These are phyloP conservation scores for Coprinopsis sp. DNA, from an alignment of 768 basidiomycete genomes.

Conservation along the genomic window DNA sequence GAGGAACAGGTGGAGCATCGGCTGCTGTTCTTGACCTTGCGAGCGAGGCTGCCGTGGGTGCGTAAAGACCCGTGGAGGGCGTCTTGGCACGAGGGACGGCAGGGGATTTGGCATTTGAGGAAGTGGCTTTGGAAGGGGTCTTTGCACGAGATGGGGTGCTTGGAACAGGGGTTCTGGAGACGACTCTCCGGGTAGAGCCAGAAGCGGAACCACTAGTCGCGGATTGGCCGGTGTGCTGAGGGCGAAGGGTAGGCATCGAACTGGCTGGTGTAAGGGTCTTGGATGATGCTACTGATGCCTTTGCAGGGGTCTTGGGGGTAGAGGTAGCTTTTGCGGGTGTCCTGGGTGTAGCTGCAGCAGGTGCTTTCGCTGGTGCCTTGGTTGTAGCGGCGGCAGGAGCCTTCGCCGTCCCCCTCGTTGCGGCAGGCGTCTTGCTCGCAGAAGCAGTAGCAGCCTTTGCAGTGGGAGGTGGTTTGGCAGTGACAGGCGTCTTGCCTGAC, in stretches of 20 bases:
- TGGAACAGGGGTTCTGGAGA: slow-evolving; percentile 18
- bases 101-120: slow-evolving; percentile 15
- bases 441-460: slow-evolving; percentile 1
- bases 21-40: slow-evolving; percentile 59
- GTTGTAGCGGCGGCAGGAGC: slow-evolving; percentile 16
- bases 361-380: slow-evolving; percentile 14
- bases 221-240: slow-evolving; percentile 31
- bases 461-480: slow-evolving; percentile 19
- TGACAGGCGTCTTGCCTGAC: slow-evolving; percentile 11
- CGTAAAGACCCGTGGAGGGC: slow-evolving; percentile 64
- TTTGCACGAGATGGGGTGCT: slow-evolving; percentile 41
- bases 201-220: slow-evolving; percentile 21
- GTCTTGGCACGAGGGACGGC: slow-evolving; percentile 46
- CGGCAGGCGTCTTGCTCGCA: slow-evolving; percentile 10
- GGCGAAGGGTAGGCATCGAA: slow-evolving; percentile 25
- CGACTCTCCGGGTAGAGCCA: slow-evolving; percentile 14
- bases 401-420: slow-evolving; percentile 13
- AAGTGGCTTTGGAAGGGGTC: slow-evolving; percentile 43
- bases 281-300: slow-evolving; percentile 20
- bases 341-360: slow-evolving; percentile 21
- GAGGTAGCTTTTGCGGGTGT: slow-evolving; percentile 14
- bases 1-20: slow-evolving; percentile 37
- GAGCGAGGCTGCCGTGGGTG: slow-evolving; percentile 80
- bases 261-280: slow-evolving; percentile 16
- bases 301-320: slow-evolving; percentile 19